Evolutionary conservation across 768 basidiomycete genomes (phyloP), one percentile per base, ranked within the genome.

Genomic region (Lanmaoa pseudosensibilis): DNA sequence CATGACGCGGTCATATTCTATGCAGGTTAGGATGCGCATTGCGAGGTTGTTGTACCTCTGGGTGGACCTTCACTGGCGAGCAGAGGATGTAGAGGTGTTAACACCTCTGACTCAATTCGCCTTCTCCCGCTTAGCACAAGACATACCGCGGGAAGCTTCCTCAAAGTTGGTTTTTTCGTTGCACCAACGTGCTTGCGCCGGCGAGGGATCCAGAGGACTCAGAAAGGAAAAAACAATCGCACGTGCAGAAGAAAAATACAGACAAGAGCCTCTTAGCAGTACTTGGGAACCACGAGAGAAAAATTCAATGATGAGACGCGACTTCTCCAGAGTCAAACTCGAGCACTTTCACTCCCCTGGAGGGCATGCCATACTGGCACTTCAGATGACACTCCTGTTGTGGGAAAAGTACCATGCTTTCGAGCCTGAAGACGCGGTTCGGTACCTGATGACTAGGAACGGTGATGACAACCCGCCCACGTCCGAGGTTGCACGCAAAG

Each of bases 51-150:
- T 91, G 54, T 78, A 83, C 61, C 74, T 78, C n/a, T 92, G 90
- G 90, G 75, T 90, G n/a, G 80, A 86, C 55, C 71, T 76, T 37
- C 80, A 88, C 64, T 92, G 89, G 88, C 74, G 78, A 36, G 71
- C 74, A 1, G 66, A 71, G 4, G 90, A 92, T 54, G 57, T 66
- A 52, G 62, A 59, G 0, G 71, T 76, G 5, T 69, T 79, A 3
- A 36, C 46, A n/a, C 56, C 62, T 33, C 58, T 75, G 30, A 64
- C 58, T 9, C 61, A 69, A 32, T 77, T 75, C 43, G 56, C 59
- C 19, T 67, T 80, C 46, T 52, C 60, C 27, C 65, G 61, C 30
- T 61, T 79, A 27, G 46, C 66, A 4, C 51, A 50, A 19, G 71
- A 70, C 32, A 61, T 79, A 40, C 72, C 70, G 10, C 60, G 48